Evolutionary conservation across 1,284 basidiomycete species (phyloP).

Genomic region (Ganoderma lingzhi): DNA sequence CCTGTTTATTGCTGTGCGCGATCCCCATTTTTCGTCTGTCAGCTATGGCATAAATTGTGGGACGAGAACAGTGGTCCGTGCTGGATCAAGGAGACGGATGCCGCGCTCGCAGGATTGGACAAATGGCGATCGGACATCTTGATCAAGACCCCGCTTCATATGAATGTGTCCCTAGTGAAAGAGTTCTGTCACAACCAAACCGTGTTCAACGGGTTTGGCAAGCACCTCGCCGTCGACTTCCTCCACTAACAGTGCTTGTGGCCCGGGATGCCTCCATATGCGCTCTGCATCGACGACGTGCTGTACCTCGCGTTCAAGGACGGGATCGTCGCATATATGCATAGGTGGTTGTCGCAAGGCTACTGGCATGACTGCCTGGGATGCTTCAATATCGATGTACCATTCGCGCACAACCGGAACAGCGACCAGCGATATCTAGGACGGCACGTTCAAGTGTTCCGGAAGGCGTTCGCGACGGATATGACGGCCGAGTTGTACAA

Average conservation of each 20-base stretch:
- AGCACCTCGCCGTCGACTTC: background rate
- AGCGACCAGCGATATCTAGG: background rate
- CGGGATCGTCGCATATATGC: background rate
- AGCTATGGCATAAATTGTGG: background rate
- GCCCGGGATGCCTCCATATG: background rate
- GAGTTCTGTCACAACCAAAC: background rate
- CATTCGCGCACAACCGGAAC: background rate
- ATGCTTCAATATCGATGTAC: background rate
- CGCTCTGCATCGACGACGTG: background rate
- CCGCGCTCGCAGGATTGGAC: background rate
- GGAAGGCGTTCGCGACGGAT: background rate
- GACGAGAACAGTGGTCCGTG: no score
- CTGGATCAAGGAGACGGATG: background rate
- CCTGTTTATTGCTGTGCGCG: no score
- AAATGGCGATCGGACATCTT: background rate
- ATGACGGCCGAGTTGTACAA: background rate
- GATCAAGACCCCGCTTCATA: background rate
- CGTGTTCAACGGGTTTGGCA: background rate
- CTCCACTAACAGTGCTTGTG: background rate
- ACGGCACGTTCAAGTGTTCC: background rate
- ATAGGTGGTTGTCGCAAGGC: background rate
- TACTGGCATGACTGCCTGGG: background rate
- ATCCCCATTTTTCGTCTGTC: no score
- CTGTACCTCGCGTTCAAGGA: background rate
- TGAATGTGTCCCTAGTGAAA: background rate